Base-by-base conservation (phyloP, 371 early-diverging fungal genomes). In the Vairimorpha necatrix region DNA sequence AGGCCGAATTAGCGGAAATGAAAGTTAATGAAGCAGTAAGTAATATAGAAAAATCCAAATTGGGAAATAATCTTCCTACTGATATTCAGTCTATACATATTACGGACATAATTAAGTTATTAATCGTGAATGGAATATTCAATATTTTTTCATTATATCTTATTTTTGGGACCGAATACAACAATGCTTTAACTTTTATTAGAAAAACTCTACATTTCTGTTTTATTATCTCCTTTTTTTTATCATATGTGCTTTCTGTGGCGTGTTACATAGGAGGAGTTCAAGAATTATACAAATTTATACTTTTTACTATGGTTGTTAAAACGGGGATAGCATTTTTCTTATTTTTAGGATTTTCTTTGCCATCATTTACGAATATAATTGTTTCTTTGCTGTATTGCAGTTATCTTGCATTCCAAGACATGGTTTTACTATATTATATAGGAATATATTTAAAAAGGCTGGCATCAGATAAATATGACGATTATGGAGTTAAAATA, bases 381-480 rank as follows among this genome's bases (percentile, higher is more conserved):
- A 42, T 78, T 42, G 22, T 80, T 7, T 22, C 74, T 4, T 32
- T 67, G 0, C 18, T 72, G 1, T 77, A 42, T 62, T 33, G 34
- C 11, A 24, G 65, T 58, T 72, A 34, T 16, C 22, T 48, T 33
- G 20, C 33, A 33, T 9, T 38, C 14, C 33, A 60, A n/a, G 70
- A 63, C 32, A 20, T 32, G n/a, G 0, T 68, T 42, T 68, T 70
- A n/a, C 34, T 75, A 30, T 73, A 73, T 67, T 74, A 69, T 67
- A 14, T 80, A 20, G 56, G 75, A 1, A 61, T 76, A 9, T 69
- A 62, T 32, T 65, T 75, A 42, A 68, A 70, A 32, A 68, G 75
- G 34, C 13, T 69, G 16, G 65, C 74, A 32, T 74, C 75, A 28
- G 71, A 75, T 28, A 69, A 74, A 9, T 79, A 79, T 54, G 79